Base-by-base conservation (phyloP, 2,329 filamentous ascomycete genomes). In the Fusarium sulawesiense region DNA sequence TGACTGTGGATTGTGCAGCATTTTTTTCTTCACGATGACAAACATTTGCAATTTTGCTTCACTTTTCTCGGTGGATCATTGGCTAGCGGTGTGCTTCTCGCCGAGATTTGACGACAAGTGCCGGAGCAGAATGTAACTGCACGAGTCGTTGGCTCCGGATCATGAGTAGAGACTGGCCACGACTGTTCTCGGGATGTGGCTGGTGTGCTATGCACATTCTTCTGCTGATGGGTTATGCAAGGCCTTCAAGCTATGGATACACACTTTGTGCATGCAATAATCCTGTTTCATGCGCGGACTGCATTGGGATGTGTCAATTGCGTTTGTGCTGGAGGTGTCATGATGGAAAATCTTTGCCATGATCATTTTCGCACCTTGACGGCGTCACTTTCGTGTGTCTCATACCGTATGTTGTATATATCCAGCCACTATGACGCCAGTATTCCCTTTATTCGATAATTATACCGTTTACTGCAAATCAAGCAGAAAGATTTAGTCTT, bases 81-180 rank as follows among this genome's bases (percentile, higher is more conserved):
- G 32, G n/a, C 29, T 37, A 50, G 49, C 45, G 49, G 64, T 47
- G 34, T 60, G 18, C 13, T 42, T 44, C 48, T 7, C 41, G 21
- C 50, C 51, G 64, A 64, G 54, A 55, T 55, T 40, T 41, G 10
- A 25, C 3, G 29, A 29, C 56, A 5, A 60, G 45, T 30, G 37
- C 27, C 45, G 29, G 27, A 44, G 64, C n/a, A 55, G n/a, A 37
- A 40, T 54, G 54, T 44, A 49, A 61, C 45, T 70, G 49, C 51
- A 60, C 63, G 56, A 72, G 56, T 68, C 54, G 46, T 46, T 56
- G 37, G 23, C 27, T 30, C 20, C 20, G 49, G 18, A 25, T 65
- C 13, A 6, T 53, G 53, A 27, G 32, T 27, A 53, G 20, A 21
- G 21, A 21, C 21, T 21, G 21, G 30, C 41, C 42, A 18, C 10